Evolutionary conservation across 129 eudicot genomes (phyloP), one percentile per base, ranked within the genome.

Genomic region (Artemisia annua): DNA sequence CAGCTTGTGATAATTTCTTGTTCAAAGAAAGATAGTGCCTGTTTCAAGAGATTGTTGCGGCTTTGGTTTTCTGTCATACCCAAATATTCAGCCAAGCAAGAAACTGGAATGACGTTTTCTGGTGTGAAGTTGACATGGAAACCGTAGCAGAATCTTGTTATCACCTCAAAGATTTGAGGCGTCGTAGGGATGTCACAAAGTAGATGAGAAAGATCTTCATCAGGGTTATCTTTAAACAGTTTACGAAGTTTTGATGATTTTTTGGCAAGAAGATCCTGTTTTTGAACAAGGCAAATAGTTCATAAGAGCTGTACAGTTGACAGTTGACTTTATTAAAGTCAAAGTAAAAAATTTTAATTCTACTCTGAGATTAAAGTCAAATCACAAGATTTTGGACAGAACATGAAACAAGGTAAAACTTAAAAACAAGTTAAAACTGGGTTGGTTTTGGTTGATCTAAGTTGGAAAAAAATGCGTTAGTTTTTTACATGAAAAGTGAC

Each of bases 71-170:
- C 94, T 0, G 85, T 82, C 94, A 87, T 87, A n/a, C 74, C 75
- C 7, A 87, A 87, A 72, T 80, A 75, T 16, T 75, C 54, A 32
- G 89, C 85, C 4, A 81, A 78, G 49, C 88, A 85, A 7, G 73
- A 56, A 6, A 88, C 67, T 0, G 71, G 81, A 17, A 85, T 77
- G 2, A 75, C 77, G 67, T 85, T 88, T n/a, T 85, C 84, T 11
- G 78, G 70, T 13, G 88, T 70, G 19, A 88, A 48, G 14, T 78
- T 64, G 63, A 83, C 72, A 2, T 80, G 81, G 11, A 66, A 69
- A 15, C 90, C 88, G 32, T 88, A 82, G 62, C 90, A 85, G 72
- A 88, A 88, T 79, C 86, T 83, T 24, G 81, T 83, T 0, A 81
- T 87, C 9, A 78, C 50, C 83, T 88, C 90, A 13, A 85, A 62